Evolutionary conservation across 2,329 filamentous ascomycete genomes (phyloP), one percentile per base, ranked within the genome.

Genomic region (Aspergillus glaucus): DNA sequence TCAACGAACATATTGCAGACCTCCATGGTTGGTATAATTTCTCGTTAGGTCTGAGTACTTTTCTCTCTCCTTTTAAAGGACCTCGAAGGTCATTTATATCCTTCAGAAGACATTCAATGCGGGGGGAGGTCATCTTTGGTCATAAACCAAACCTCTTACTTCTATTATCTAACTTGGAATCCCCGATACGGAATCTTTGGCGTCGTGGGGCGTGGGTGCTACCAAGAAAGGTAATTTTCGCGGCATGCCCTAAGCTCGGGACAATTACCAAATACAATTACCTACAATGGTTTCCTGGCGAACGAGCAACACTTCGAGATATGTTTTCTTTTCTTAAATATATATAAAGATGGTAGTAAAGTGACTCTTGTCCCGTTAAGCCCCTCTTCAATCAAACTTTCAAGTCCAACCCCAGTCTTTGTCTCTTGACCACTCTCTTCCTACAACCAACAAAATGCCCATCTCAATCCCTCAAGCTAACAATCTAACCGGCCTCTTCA

Each of bases 401-500:
- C n/a, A n/a, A n/a, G n/a, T n/a, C n/a, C n/a, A n/a, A n/a, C n/a
- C 12, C 5, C 2, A 32, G 28, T 32, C 8, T 14, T 32, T 5
- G 28, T 32, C 28, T 32, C 8, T 32, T 32, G 7, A 8, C 3
- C 28, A 5, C 12, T n/a, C 12, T 5, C 28, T 32, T 6, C 5
- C 28, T 14, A 32, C 28, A 14, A 32, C 5, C 28, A 32, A 32
- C 28, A 44, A 9, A 19, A 44, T 44, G 42, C 24, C 42, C 19
- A 44, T 44, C 24, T 26, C 24, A 14, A 44, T 44, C 10, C 24
- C 42, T 19, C 10, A 26, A 17, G 24, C 21, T 19, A 30, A 45
- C 39, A 45, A 22, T 15, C 30, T 49, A n/a, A 40, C 44, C 34
- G 39, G 45, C 19, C 42, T 45, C 14, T 49, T 49, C 10, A 39